These are phyloP conservation scores for Plasmodium gaboni DNA, from an alignment of 169 alveolate genomes.

Conservation along the genomic window DNA sequence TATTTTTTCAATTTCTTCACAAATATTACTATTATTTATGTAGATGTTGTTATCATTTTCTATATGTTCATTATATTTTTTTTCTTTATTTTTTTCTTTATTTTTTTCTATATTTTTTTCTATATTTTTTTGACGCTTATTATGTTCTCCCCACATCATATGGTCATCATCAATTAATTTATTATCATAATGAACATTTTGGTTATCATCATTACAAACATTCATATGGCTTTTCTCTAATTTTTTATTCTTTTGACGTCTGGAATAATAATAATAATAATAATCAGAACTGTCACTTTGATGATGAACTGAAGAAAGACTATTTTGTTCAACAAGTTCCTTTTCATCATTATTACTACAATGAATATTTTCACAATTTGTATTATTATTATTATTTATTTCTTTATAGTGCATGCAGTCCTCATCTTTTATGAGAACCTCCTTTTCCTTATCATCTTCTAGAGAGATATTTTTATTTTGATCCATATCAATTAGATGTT, in stretches of 20 bases:
- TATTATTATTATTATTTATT: background rate
- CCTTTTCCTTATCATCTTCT: background rate
- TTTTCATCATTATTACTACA: background rate
- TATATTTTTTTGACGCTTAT: background rate
- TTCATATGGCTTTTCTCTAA: no score
- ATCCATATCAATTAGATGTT: background rate
- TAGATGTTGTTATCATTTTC: background rate
- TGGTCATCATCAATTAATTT: no score
- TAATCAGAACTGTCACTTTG: background rate
- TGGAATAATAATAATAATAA: no score
- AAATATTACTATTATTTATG: background rate
- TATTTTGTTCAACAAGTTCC: background rate
- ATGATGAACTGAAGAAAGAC: background rate
- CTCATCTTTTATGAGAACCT: background rate
- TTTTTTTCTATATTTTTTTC: background rate
- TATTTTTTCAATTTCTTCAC: slow-evolving; percentile 5
- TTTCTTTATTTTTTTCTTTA: background rate
- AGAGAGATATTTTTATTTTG: background rate
- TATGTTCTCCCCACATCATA: no score
- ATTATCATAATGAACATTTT: background rate
- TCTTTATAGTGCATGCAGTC: background rate
- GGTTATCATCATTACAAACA: background rate
- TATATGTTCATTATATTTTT: background rate
- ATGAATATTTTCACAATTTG: background rate
- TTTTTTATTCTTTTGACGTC: no score